Evolutionary conservation across 495 filamentous ascomycete species (phyloP), one percentile per base, ranked within the genome.

Genomic region (Hypoxylon trugodes): DNA sequence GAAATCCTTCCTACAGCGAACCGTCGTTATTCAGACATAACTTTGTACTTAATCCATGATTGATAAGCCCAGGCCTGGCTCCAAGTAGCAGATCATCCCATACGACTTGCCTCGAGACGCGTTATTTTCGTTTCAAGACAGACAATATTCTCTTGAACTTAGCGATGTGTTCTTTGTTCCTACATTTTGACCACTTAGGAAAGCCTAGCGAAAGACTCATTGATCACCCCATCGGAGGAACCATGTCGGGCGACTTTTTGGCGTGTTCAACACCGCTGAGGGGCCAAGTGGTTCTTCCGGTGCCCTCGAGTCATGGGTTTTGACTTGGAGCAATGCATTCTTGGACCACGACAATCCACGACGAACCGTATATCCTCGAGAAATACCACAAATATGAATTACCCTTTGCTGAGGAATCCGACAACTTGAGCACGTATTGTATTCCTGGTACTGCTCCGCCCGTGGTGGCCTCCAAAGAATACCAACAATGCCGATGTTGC

Each of bases 71-170:
- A 35, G 16, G 10, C 7, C 18, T 41, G 43, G 37, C 36, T 45
- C 37, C 24, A 18, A 46, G 21, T 25, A 28, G 1, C 35, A 22
- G 16, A 40, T 47, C 18, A 33, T 25, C 13, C 30, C 22, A 22
- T 45, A 47, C 35, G n/a, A 26, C 21, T 22, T 40, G 30, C 28
- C 35, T 18, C 37, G 16, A 15, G 6, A 45, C 43, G 63, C 56
- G 57, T 37, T 21, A 58, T 67, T 66, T 61, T 41, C 32, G 2
- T 15, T 36, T 22, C 5, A 19, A 16, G 26, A 21, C 26, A 13
- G 18, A 28, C n/a, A n/a, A n/a, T 8, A 21, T 5, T 55, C n/a
- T 59, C 1, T 45, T 12, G 1, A 9, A n/a, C 12, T 43, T 37
- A 3, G 6, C 15, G 13, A 42, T n/a, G 37, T 19, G 30, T 51